Percentiles rank a stretch among this genome's conserved stretches.
phyloP scores from a whole-genome alignment of 805 yeast genomes.

The Candida tibetensis region DNA sequence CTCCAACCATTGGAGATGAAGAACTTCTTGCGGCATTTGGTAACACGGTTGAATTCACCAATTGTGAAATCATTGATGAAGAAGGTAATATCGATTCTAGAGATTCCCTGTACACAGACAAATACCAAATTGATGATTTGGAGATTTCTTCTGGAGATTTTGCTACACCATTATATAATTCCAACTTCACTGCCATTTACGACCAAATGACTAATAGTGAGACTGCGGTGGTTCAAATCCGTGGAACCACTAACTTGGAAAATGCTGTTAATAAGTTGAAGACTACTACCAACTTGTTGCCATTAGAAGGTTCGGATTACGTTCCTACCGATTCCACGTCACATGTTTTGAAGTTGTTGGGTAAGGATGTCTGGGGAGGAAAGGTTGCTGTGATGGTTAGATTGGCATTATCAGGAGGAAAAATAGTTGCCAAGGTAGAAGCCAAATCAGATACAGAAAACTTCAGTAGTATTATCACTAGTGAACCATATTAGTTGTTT shows the following conservation, averaged over 20 bases:
- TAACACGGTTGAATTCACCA: constrained; percentile 67
- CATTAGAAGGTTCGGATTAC: constrained; percentile 70
- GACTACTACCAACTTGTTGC: constrained; percentile 46
- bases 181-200: constrained; percentile 69
- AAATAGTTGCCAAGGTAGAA: constrained; percentile 57
- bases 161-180: constrained; percentile 70
- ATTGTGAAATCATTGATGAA: constrained; percentile 75
- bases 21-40: constrained; percentile 47
- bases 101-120: constrained; percentile 87
- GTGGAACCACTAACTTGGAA: constrained; percentile 36
- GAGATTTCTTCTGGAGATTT: constrained; percentile 78
- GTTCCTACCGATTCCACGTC: constrained; percentile 57
- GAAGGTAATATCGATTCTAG: constrained; percentile 64
- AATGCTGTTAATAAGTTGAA: constrained; percentile 51
- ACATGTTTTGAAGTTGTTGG: constrained; percentile 79
- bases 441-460: constrained; percentile 47
- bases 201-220: constrained; percentile 66
- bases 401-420: constrained; percentile 53
- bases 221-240: constrained; percentile 65
- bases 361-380: constrained; percentile 66
- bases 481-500: constrained; percentile 14
- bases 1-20: constrained; percentile 48
- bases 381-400: constrained; percentile 51
- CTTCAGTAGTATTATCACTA: constrained; percentile 51
- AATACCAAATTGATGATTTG: constrained; percentile 84